Evolutionary conservation across 2,329 filamentous ascomycete species (phyloP), one percentile per base, ranked within the genome.

Genomic region (Helotiales sp.): DNA sequence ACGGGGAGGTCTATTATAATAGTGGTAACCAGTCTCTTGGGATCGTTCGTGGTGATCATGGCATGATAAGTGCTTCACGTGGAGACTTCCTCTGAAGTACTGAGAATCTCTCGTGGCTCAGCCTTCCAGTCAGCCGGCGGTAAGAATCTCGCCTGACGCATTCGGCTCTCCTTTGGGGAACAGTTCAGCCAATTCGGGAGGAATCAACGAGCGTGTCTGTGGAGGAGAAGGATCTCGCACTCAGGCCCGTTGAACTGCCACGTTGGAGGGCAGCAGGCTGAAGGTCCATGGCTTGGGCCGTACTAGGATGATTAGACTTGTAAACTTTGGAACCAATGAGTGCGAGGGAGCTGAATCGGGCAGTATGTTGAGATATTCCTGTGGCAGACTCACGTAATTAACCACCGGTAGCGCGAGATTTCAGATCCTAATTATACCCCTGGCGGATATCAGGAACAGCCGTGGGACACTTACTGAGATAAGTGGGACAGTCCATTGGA

Each of bases 111-210:
- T 45, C 43, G 32, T 43, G 58, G 59, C 64, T 66, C 64, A 66
- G 64, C 64, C 64, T 62, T 49, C 45, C 20, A 50, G 64, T 66
- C 59, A 66, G 64, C 64, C 64, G 59, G 64, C 58, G 59, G 64
- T 62, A 66, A 66, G 64, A 65, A 61, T 47, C 24, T 30, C 57
- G 57, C 58, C 49, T 62, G 30, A 22, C 37, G 32, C 28, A 28
- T 52, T 47, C 64, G 52, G 59, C 50, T 66, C 49, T 40, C 52
- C 17, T 45, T 28, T 63, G 58, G 32, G 64, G 49, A 28, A 2
- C 54, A 65, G 30, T 60, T 28, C 28, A 50, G 54, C 54, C 40
- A 50, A 28, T 45, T 65, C 63, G 63, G 62, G 43, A 65, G 55
- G 45, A 60, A 30, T 24, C 32, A 37, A 17, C 28, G 32, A 57